Evolutionary conservation across 2,329 filamentous ascomycete species (phyloP).

Genomic region (Fusarium sp.): DNA sequence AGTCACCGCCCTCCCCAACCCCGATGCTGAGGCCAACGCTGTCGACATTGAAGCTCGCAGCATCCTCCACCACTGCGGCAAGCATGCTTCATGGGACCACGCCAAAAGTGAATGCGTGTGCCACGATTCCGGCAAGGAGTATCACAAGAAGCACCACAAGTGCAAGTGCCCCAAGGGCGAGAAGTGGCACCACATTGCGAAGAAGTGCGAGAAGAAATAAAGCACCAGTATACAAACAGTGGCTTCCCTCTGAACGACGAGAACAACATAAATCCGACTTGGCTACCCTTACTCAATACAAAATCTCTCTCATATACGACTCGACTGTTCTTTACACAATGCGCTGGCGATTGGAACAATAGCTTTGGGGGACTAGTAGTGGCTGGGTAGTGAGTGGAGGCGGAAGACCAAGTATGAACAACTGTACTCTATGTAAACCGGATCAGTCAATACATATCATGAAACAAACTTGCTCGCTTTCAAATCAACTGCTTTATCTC

Average conservation of each 20-base stretch:
- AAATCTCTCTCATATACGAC: too few relatives aligned
- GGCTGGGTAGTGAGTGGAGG: too few relatives aligned
- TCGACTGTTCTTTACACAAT: too few relatives aligned
- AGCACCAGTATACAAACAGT: neutral
- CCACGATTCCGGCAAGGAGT: conserved; percentile 25
- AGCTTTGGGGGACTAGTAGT: too few relatives aligned
- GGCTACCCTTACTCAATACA: too few relatives aligned
- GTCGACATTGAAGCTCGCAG: conserved; percentile 11
- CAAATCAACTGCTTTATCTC: neutral
- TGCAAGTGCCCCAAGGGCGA: conserved; percentile 32
- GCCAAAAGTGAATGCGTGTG: conserved; percentile 12
- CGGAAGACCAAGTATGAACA: too few relatives aligned
- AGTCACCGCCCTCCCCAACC: conserved; percentile 25
- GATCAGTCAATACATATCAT: neutral
- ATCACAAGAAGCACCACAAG: conserved; percentile 18
- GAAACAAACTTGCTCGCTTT: rapidly evolving
- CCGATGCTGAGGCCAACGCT: neutral
- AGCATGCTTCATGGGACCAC: conserved; percentile 11
- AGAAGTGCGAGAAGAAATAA: conserved; percentile 27
- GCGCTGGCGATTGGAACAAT: too few relatives aligned
- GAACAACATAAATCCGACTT: neutral
- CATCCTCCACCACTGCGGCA: conserved; percentile 26
- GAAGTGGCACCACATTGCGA: conserved; percentile 26
- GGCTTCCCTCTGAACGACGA: neutral
- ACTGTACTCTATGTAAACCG: too few relatives aligned